phyloP scores from a whole-genome alignment of 2,329 filamentous ascomycete species.

The Dactylellina leptospora region DNA sequence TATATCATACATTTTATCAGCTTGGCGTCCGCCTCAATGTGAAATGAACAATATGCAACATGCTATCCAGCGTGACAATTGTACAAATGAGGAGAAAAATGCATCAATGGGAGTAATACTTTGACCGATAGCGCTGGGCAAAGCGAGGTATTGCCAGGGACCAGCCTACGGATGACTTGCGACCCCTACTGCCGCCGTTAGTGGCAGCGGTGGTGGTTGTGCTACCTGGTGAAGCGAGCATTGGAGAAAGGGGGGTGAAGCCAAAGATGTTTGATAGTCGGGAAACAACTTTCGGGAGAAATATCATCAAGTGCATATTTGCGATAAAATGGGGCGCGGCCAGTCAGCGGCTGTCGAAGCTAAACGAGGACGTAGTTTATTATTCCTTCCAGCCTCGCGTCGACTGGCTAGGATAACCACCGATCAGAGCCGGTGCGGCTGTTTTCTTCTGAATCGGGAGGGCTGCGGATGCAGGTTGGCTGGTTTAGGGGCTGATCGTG shows the following conservation, averaged over 20 bases:
- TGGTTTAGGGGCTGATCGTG: slow-evolving; percentile 9
- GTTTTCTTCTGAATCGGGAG: background rate
- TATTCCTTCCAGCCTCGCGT: background rate
- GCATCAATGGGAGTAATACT: no score
- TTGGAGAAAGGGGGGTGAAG: no score
- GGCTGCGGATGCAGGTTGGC: background rate
- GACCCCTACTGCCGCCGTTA: slow-evolving; percentile 23
- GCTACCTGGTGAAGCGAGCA: slow-evolving; percentile 21
- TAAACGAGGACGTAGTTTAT: background rate
- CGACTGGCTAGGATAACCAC: background rate
- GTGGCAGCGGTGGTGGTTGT: background rate
- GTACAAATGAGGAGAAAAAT: slow-evolving; percentile 1
- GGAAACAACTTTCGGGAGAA: no score
- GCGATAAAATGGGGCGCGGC: no score
- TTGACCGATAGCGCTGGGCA: slow-evolving; percentile 46
- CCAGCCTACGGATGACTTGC: slow-evolving; percentile 40
- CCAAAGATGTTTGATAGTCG: no score
- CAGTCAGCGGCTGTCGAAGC: background rate
- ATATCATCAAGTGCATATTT: no score
- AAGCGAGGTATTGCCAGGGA: slow-evolving; percentile 47
- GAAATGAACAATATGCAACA: background rate
- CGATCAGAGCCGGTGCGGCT: slow-evolving; percentile 2
- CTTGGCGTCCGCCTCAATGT: background rate
- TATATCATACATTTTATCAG: background rate
- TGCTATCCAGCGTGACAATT: slow-evolving; percentile 3